Base-by-base conservation (phyloP, 805 yeast species). In the Myxozyma nipponensis region DNA sequence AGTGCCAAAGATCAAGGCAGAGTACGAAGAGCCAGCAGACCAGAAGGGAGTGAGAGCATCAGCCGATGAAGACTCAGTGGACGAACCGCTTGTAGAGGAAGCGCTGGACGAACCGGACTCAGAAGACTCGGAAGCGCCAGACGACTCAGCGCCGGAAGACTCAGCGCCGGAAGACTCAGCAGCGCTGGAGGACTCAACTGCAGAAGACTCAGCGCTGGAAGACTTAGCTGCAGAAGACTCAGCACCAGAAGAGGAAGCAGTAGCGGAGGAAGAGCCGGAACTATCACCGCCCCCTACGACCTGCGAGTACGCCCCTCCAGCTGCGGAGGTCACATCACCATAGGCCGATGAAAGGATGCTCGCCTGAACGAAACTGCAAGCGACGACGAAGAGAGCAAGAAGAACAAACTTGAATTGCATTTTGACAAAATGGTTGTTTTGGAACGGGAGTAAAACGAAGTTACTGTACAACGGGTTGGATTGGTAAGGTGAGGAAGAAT, bases 31-130 rank as follows among this genome's bases (percentile, higher is more conserved):
- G 21, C 28, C 39, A 30, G 46, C 32, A 32, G 32, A 28, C 32
- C 39, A 19, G 19, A 34, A 17, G 26, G 46, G 46, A 32, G 21
- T 34, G 28, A 42, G 28, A 24, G 19, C 25, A 22, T 22, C 28
- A 32, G 46, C 46, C 9, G 28, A 38, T 19, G 46, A 42, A 19
- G 44, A 9, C 13, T 17, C 38, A 35, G 38, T 17, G 15, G 38
- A 35, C 15, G 38, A 7, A 18, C 19, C 25, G 18, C 17, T n/a
- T n/a, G 45, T 32, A 3, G 37, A 23, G 30, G 26, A 6, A 3
- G 44, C 18, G 15, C 25, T 15, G 19, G 38, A 18, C 10, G 46
- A 35, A 13, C n/a, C 15, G 19, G n/a, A 6, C 13, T 13, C 13
- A 28, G 32, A 9, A 18, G 38, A 6, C 21, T 35, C 38, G 21